Base-by-base conservation (phyloP, 345 rosid genomes). In the Citrus australasica region DNA sequence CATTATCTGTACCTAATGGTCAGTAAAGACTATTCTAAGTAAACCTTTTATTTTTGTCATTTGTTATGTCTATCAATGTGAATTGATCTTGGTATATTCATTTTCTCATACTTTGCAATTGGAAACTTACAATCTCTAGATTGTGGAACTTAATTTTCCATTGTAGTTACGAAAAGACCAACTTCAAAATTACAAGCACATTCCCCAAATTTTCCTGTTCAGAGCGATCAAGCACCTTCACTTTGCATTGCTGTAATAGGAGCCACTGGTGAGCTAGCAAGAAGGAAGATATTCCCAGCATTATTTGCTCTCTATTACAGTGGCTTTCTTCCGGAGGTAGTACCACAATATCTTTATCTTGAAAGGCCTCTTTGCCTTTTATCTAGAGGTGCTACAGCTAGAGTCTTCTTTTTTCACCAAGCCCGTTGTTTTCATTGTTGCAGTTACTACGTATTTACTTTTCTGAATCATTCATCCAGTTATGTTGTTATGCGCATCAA, bases 281-380 rank as follows among this genome's bases (percentile, higher is more conserved):
- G 83, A 79, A 76, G 81, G 55, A 90, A 90, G 83, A 85, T 89
- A 78, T 93, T 92, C 61, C 94, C 90, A 9, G 94, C 94, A 63
- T 71, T 93, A 60, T 93, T 92, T 85, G 96, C 98, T 30, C 83
- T 93, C 73, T 91, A 87, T 78, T 89, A 25, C 72, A 92, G 90
- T 66, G 96, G 96, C 56, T 90, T 90, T 87, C 89, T 92, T 82
- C 92, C 96, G 40, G 87, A 93, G 96, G 98, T 92, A 78, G 78
- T 79, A 63, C 27, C 69, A 28, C 53, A 24, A 66, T 78, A 38
- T 30, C 55, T 38, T 11, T 42, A 10, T 74, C 7, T 28, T 19
- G 16, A 48, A 60, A 25, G 27, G 37, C 53, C 51, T n/a, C 46
- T 67, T 53, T 51, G 5, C 28, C 63, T 53, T 55, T 33, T 53